Evolutionary conservation across 2,329 filamentous ascomycete species (phyloP).

Genomic region (Colletotrichum endophyticum): DNA sequence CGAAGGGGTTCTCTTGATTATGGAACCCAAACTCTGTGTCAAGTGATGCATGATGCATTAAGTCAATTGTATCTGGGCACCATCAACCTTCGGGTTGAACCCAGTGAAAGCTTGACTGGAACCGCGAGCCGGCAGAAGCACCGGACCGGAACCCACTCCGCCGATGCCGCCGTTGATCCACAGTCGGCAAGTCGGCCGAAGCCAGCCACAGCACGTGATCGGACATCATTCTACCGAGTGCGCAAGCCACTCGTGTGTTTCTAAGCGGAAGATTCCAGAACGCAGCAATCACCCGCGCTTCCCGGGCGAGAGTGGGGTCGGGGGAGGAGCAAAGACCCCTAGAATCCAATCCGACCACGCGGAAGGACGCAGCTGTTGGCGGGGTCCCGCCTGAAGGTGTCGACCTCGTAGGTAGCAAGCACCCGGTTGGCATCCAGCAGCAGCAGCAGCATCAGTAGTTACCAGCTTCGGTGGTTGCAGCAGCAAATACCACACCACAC

Average conservation of each 20-base stretch:
- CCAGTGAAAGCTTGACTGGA: not conserved
- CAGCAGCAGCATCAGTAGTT: not conserved
- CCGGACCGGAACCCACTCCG: not conserved
- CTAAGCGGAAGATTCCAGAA: conserved; percentile 23
- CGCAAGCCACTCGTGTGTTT: conserved; percentile 11
- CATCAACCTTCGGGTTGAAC: not conserved
- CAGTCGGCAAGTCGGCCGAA: not conserved
- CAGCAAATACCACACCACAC: not conserved
- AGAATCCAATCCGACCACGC: conserved; percentile 6
- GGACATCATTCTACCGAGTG: not conserved
- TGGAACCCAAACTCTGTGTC: not conserved
- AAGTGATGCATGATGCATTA: not conserved
- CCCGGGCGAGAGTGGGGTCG: conserved; percentile 8
- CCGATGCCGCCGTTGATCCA: not conserved
- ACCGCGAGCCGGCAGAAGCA: not conserved
- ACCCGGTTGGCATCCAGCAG: not conserved
- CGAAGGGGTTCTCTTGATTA: not conserved
- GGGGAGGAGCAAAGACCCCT: not conserved
- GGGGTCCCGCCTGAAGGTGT: not conserved
- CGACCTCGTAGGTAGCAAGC: not conserved
- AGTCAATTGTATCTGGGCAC: not conserved
- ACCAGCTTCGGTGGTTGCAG: not conserved
- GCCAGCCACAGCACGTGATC: conserved; percentile 11
- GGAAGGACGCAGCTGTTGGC: not conserved
- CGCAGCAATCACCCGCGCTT: not conserved